phyloP scores from a whole-genome alignment of 148 eudicot genomes.

The Oxyria digyna region DNA sequence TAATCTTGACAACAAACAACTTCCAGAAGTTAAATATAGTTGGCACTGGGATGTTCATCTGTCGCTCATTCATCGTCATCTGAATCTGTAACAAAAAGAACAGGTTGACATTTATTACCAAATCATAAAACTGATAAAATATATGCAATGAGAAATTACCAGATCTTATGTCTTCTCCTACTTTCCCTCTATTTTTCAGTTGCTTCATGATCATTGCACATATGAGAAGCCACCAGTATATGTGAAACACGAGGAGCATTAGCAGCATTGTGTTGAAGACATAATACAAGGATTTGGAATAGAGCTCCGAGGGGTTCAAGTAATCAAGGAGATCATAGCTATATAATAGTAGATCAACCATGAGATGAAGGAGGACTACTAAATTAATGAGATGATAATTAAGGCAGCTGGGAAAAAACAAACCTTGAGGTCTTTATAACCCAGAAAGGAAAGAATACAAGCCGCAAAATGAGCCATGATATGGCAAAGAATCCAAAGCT shows the following conservation, averaged over 20 bases:
- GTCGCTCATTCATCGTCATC: neutral
- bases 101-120: neutral
- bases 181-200: constrained; percentile 77
- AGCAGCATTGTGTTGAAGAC: constrained; percentile 72
- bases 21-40: neutral
- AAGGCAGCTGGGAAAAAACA: constrained; percentile 9
- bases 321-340: constrained; percentile 37
- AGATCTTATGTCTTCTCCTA: constrained; percentile 96
- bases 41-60: neutral
- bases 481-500: constrained; percentile 78
- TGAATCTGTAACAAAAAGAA: neutral
- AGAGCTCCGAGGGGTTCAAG: constrained; percentile 47
- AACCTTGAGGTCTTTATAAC: constrained; percentile 72
- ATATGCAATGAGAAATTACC: constrained; percentile 29
- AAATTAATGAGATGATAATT: neutral
- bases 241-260: constrained; percentile 81
- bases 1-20: neutral
- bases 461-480: constrained; percentile 83
- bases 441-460: constrained; percentile 84
- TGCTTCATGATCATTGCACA: constrained; percentile 73
- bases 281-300: constrained; percentile 42
- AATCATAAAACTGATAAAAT: neutral
- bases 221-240: constrained; percentile 98
- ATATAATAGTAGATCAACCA: constrained; percentile 15
- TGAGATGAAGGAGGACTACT: neutral